Conservation (phyloP, 139 green algal species). For the Choricystis sp. region DNA sequence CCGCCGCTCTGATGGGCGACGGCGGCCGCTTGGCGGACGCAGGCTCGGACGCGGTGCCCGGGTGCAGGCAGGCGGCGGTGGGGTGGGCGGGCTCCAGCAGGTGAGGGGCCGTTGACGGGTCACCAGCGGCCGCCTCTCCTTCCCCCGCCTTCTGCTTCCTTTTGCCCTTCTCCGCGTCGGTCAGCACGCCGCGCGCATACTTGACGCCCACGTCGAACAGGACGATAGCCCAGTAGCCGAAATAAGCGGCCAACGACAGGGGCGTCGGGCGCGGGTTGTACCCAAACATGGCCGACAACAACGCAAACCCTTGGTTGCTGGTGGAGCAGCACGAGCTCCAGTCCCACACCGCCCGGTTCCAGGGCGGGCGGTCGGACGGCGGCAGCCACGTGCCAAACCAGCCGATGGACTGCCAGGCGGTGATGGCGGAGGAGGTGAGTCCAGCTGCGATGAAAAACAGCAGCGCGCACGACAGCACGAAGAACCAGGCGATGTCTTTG, state of each 20-base stretch:
- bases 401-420: neutral
- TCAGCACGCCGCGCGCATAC: neutral
- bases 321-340: conserved; percentile 20
- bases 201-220: neutral
- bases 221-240: conserved; percentile 17
- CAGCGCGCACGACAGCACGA: conserved; percentile 20
- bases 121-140: too few species aligned
- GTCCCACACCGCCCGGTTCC: conserved; percentile 26
- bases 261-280: conserved; percentile 19
- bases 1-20: too few species aligned
- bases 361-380: conserved; percentile 17
- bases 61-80: too few species aligned
- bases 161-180: neutral
- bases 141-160: neutral
- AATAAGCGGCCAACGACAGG: conserved; percentile 17
- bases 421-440: neutral
- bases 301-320: conserved; percentile 19
- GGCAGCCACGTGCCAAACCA: conserved; percentile 24
- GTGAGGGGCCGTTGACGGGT: too few species aligned
- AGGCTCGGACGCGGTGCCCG: too few species aligned
- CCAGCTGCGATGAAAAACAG: conserved; percentile 32
- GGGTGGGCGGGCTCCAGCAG: too few species aligned
- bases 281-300: conserved; percentile 31
- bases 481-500: conserved; percentile 33
- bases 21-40: too few species aligned